Conservation (phyloP, 2,329 filamentous ascomycete genomes). For the Paecilomyces dactylethromorphus region DNA sequence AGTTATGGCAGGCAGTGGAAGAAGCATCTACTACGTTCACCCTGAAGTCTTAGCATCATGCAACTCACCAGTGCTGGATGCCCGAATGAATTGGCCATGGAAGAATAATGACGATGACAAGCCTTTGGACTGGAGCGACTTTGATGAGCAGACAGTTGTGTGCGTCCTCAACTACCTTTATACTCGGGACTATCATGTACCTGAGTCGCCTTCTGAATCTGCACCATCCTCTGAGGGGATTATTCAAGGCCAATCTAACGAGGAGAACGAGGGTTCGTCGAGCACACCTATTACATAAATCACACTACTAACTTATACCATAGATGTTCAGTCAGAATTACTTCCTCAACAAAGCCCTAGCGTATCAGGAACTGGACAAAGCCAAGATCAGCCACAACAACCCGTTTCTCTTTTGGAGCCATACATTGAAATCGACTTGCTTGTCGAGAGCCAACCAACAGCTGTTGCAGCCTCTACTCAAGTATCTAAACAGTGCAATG, state of each 20-base stretch:
- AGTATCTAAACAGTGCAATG: neutral
- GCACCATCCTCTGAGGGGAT: neutral
- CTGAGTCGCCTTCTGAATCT: neutral
- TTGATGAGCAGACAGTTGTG: neutral
- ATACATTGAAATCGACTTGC: neutral
- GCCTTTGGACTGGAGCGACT: neutral
- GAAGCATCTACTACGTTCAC: neutral
- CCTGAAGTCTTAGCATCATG: neutral
- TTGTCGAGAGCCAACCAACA: neutral
- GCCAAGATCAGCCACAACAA: neutral
- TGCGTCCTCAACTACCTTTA: neutral
- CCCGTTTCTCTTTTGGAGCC: neutral
- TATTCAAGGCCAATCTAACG: neutral
- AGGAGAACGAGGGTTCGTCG: neutral
- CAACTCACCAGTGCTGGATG: neutral
- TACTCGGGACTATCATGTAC: neutral
- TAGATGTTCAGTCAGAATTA: neutral
- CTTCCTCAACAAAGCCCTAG: no score
- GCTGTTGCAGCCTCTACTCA: neutral
- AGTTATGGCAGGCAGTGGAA: neutral
- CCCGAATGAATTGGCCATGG: neutral
- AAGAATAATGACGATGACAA: neutral
- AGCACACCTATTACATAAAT: neutral
- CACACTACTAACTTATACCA: neutral
- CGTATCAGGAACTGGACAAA: neutral